Evolutionary conservation across 2,329 filamentous ascomycete genomes (phyloP).

Genomic region (Cladophialophora immunda): DNA sequence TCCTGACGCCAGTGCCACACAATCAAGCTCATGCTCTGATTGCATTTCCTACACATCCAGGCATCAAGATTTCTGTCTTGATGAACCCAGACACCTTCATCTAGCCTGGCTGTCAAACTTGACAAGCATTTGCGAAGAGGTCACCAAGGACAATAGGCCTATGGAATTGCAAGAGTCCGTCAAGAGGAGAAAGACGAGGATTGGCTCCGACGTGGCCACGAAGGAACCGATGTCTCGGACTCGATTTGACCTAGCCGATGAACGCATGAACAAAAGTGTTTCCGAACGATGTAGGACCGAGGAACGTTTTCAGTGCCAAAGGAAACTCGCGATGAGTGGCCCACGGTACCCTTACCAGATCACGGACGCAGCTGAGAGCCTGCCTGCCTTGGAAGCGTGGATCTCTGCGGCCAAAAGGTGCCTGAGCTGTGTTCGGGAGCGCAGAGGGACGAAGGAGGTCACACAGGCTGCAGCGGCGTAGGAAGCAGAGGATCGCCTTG

Average conservation of each 20-base stretch:
- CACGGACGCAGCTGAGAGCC: not conserved
- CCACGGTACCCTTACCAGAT: not conserved
- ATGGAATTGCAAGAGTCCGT: not conserved
- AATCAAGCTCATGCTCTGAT: not conserved
- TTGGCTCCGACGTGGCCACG: not conserved
- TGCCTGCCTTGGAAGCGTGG: not conserved
- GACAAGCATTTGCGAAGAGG: not conserved
- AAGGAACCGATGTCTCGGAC: not conserved
- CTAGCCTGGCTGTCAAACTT: not conserved
- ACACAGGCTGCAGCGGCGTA: too few relatives aligned
- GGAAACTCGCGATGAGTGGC: not conserved
- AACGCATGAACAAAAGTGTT: not conserved
- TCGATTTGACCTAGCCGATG: not conserved
- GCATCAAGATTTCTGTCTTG: not conserved
- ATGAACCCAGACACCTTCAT: not conserved
- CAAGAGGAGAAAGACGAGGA: not conserved
- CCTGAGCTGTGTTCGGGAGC: too few relatives aligned
- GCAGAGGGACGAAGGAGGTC: too few relatives aligned
- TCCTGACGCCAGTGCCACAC: not conserved
- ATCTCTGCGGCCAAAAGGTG: too few relatives aligned
- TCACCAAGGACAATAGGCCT: not conserved
- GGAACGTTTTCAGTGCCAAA: not conserved
- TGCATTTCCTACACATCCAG: not conserved
- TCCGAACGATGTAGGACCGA: too few relatives aligned
- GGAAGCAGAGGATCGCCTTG: too few relatives aligned